Evolutionary conservation across 2,329 filamentous ascomycete species (phyloP), one percentile per base, ranked within the genome.

Genomic region (Penicillium brevicompactum): DNA sequence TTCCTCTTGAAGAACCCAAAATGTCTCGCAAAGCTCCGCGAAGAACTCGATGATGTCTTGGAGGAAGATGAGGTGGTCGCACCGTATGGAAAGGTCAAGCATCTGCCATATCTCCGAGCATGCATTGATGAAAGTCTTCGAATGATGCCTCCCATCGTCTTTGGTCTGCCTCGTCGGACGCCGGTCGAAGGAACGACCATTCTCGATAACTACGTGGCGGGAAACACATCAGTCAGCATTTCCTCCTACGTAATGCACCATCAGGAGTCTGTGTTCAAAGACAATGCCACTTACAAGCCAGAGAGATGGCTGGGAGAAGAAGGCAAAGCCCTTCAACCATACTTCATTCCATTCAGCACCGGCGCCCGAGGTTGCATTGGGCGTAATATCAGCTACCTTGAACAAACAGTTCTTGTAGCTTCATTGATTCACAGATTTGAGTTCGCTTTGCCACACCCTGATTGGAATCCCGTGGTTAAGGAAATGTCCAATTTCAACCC

Each of bases 101-200:
- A 80, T 51, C 66, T 81, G 0, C 78, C 78, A 0, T 82, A 80
- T 61, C 74, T 83, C 4, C 71, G 74, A 18, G 79, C 77, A 2
- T 80, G 75, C 55, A 63, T 82, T 22, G 78, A 83, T 54, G 81
- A 82, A 57, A 69, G 70, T 0, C 56, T 80, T 4, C 73, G 78
- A 0, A 53, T 80, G 4, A 67, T 63, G 14, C 75, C 77, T 0
- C 74, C 77, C 0, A 71, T 70, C 0, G 65, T 71, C 0, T 67
- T 70, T 14, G 72, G 73, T 1, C 69, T 81, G 6, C 68, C 73
- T 2, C 71, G 78, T 5, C 64, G 70, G 24, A 79, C 77, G 0
- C 78, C 78, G 0, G 56, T 68, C 0, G 75, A 76, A 31, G 79
- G 78, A 1, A 47, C 61, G 3, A 21, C 68, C 1, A 73, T 75